Conservation (phyloP, 2,329 filamentous ascomycete genomes). For the Cladosporium cucumerinum region DNA sequence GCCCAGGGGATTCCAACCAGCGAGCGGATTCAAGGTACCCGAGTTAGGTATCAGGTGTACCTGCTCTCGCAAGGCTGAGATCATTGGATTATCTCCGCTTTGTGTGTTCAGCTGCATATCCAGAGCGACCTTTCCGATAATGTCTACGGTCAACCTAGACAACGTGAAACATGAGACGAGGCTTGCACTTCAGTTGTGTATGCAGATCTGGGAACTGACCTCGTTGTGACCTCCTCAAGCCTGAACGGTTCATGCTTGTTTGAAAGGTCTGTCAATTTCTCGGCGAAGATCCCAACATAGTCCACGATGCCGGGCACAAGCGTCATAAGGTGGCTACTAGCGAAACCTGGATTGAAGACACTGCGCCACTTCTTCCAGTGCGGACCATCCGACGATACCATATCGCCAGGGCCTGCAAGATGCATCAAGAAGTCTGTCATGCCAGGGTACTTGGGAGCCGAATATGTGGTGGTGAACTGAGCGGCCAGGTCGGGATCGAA, state of each 20-base stretch:
- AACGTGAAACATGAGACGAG: neutral
- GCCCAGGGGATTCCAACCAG: conserved; percentile 21
- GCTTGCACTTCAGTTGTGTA: neutral
- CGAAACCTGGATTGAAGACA: conserved; percentile 45
- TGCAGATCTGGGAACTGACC: neutral
- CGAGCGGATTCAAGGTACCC: conserved; percentile 17
- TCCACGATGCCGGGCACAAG: conserved; percentile 40
- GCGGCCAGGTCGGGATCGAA: conserved; percentile 18
- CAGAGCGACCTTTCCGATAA: conserved; percentile 42
- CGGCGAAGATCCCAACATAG: conserved; percentile 31
- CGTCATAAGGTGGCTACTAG: conserved; percentile 38
- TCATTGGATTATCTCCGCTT: conserved; percentile 34
- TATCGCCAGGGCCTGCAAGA: conserved; percentile 25
- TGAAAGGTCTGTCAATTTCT: conserved; percentile 37
- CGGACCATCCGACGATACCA: conserved; percentile 33
- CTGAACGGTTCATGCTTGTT: conserved; percentile 37
- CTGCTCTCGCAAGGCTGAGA: conserved; percentile 36
- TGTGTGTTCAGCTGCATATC: conserved; percentile 39
- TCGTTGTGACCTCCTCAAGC: conserved; percentile 40
- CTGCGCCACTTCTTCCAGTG: conserved; percentile 44
- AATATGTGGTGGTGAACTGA: conserved; percentile 21
- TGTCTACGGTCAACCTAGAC: conserved; percentile 38
- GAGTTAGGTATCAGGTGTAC: conserved; percentile 23
- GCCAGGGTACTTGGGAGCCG: conserved; percentile 18
- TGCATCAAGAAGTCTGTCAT: conserved; percentile 18